phyloP scores from a whole-genome alignment of 108 stramenopile genomes.

The Cyclotella cryptica region DNA sequence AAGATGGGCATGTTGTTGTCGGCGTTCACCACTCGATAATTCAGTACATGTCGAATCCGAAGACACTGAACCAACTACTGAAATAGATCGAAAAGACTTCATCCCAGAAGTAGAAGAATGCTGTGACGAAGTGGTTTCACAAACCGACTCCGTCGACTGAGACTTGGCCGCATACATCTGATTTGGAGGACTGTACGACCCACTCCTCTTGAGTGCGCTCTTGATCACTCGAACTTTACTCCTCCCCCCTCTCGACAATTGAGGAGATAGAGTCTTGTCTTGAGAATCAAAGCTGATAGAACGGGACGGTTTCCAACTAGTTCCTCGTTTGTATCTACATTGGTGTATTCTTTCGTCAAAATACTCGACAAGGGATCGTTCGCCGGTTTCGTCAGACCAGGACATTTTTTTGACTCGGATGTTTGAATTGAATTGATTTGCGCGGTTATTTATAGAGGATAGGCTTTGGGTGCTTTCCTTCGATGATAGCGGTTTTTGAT shows the following conservation, averaged over 20 bases:
- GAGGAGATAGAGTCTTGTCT: conserved; percentile 7
- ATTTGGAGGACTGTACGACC: conserved; percentile 50
- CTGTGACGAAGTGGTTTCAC: conserved; percentile 16
- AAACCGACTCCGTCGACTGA: background rate
- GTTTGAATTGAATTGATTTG: conserved; percentile 15
- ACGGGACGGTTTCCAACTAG: conserved; percentile 26
- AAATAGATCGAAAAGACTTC: conserved; percentile 48
- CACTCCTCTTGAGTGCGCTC: conserved; percentile 43
- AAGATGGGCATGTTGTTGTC: conserved; percentile 40
- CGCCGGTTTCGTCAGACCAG: conserved; percentile 81
- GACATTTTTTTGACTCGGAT: conserved; percentile 58
- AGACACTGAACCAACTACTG: conserved; percentile 46
- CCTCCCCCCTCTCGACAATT: conserved; percentile 9
- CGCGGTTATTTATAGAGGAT: background rate
- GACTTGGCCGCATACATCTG: conserved; percentile 10
- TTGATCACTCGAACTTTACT: conserved; percentile 43
- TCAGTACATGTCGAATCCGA: conserved; percentile 23
- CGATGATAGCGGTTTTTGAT: background rate
- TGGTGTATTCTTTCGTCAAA: conserved; percentile 49
- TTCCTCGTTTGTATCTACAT: conserved; percentile 29
- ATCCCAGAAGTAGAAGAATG: conserved; percentile 7
- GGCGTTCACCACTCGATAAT: conserved; percentile 5
- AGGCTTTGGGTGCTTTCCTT: background rate
- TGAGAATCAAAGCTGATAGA: conserved; percentile 37
- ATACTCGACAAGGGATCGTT: conserved; percentile 68